phyloP scores from a whole-genome alignment of 768 basidiomycete species.

The Psilocybe azurescens region DNA sequence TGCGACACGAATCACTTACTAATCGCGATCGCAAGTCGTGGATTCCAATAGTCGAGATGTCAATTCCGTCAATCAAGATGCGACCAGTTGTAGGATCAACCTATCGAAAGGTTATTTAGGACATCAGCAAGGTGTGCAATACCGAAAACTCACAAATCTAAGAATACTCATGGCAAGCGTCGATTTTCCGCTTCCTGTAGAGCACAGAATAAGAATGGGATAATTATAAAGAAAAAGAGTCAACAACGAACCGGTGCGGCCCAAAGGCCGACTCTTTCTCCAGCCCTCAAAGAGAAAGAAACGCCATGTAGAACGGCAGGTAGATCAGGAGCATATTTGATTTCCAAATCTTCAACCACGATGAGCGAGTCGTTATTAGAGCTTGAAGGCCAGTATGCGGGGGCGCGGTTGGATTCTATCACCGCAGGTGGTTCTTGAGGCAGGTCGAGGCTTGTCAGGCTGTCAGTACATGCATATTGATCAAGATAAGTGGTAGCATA shows the following conservation, averaged over 20 bases:
- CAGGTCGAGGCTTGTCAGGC: constrained; percentile 57
- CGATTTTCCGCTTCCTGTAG: constrained; percentile 76
- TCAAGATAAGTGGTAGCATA: constrained; percentile 25
- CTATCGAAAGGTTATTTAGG: constrained; percentile 33
- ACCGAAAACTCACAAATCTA: constrained; percentile 65
- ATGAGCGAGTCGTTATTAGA: constrained; percentile 63
- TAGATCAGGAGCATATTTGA: constrained; percentile 86
- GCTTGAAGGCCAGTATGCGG: constrained; percentile 93
- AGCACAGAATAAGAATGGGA: constrained; percentile 39
- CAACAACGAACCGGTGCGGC: constrained; percentile 62
- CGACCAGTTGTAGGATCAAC: constrained; percentile 77
- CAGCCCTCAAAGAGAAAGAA: constrained; percentile 73
- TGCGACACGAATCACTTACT: constrained; percentile 42
- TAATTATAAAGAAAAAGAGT: not conserved
- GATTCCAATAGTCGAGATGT: constrained; percentile 84
- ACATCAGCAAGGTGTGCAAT: not conserved
- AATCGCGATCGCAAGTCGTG: constrained; percentile 81
- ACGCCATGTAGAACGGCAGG: constrained; percentile 80
- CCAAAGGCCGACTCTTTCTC: constrained; percentile 86
- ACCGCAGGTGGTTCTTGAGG: constrained; percentile 85
- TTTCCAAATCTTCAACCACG: constrained; percentile 71
- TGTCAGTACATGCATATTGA: not conserved
- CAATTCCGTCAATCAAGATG: constrained; percentile 87
- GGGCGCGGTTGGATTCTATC: constrained; percentile 76
- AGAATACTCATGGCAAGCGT: constrained; percentile 88